A percentile compares a stretch with the other conserved stretches of the same genome.
phyloP scores from a whole-genome alignment of 208 protist genomes.

The Crithidia expoeki region DNA sequence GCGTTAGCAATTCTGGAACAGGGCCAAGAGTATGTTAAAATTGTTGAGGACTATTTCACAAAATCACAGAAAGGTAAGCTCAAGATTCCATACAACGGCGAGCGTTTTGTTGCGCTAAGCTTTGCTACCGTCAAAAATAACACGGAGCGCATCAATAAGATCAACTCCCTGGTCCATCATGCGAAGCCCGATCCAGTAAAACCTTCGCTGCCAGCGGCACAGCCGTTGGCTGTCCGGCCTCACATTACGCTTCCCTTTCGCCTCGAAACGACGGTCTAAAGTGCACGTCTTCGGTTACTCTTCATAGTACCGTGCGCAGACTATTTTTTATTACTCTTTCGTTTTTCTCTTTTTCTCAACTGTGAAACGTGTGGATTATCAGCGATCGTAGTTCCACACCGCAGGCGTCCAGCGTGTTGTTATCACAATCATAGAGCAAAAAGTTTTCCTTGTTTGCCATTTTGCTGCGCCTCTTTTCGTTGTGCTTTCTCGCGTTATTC shows the following conservation, averaged over 20 bases:
- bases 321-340: background rate
- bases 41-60: slow-evolving; percentile 36
- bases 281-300: background rate
- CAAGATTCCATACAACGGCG: slow-evolving; percentile 41
- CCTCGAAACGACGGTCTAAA: slow-evolving; percentile 13
- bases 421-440: background rate
- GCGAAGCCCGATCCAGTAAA: slow-evolving; percentile 33
- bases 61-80: slow-evolving; percentile 41
- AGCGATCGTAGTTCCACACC: background rate
- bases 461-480: slow-evolving; percentile 2
- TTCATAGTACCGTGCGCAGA: background rate
- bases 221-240: slow-evolving; percentile 31
- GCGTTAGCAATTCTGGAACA: slow-evolving; percentile 40
- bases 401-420: background rate
- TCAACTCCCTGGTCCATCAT: slow-evolving; percentile 68
- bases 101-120: slow-evolving; percentile 46
- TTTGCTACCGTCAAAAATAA: slow-evolving; percentile 38
- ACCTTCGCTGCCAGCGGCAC: slow-evolving; percentile 30
- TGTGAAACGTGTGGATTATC: too few relatives aligned
- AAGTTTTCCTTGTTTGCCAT: slow-evolving; percentile 11
- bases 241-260: slow-evolving; percentile 29
- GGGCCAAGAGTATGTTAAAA: slow-evolving; percentile 31
- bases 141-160: slow-evolving; percentile 44
- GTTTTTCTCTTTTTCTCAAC: background rate
- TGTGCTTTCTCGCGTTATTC: slow-evolving; percentile 9